A percentile compares a stretch with the other conserved stretches of the same genome.
Evolutionary conservation across 2,329 filamentous ascomycete genomes (phyloP).

Genomic region (Botrytis hyacinthi): DNA sequence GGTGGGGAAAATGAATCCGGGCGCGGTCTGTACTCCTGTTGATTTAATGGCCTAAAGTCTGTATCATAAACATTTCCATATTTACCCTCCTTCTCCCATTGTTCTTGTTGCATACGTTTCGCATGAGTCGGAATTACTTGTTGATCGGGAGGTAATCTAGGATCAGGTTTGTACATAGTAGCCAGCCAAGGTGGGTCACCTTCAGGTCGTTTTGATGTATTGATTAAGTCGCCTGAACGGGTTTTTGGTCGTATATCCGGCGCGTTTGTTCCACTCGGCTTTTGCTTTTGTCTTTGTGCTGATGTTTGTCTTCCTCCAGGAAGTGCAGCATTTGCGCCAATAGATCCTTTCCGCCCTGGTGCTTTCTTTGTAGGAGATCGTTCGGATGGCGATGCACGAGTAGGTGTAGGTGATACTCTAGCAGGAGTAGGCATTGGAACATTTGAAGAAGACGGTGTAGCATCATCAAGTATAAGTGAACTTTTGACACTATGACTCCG

Average conservation of each 20-base stretch:
- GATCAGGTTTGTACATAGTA: conserved; percentile 93
- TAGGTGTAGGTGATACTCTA: conserved; percentile 37
- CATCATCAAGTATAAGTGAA: conserved; percentile 48
- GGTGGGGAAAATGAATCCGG: conserved; percentile 58
- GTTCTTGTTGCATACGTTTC: conserved; percentile 84
- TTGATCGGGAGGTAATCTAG: conserved; percentile 87
- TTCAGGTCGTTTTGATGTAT: conserved; percentile 64
- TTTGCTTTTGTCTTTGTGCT: conserved; percentile 54
- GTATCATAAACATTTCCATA: conserved; percentile 83
- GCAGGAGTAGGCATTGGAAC: conserved; percentile 37
- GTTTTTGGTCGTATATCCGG: conserved; percentile 58
- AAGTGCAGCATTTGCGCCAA: conserved; percentile 15
- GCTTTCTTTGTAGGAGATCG: conserved; percentile 54
- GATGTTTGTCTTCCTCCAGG: conserved; percentile 37
- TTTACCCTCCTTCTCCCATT: conserved; percentile 90
- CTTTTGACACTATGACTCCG: conserved; percentile 65
- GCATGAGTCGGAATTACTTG: conserved; percentile 95
- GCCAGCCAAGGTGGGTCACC: conserved; percentile 95
- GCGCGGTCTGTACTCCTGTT: conserved; percentile 65
- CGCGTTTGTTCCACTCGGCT: conserved; percentile 51
- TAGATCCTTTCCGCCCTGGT: conserved; percentile 28
- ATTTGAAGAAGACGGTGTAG: conserved; percentile 41
- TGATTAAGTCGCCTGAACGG: conserved; percentile 55
- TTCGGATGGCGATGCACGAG: conserved; percentile 42
- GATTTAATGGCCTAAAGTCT: conserved; percentile 78